phyloP scores from a whole-genome alignment of 2,329 filamentous ascomycete genomes.

The Colletotrichum tofieldiae region DNA sequence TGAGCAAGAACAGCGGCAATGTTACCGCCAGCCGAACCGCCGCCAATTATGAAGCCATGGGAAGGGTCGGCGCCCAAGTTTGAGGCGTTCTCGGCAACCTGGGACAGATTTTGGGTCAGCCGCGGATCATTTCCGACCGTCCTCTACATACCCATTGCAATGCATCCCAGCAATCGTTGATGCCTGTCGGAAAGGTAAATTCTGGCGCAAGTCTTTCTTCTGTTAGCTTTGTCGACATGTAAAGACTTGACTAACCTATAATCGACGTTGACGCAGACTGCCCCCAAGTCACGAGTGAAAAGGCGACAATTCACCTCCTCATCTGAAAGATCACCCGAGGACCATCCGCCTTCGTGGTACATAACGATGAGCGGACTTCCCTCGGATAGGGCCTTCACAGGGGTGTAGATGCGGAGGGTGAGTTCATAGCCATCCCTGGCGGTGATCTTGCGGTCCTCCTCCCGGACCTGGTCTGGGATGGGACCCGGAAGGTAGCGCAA shows the following conservation, averaged over 20 bases:
- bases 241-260: constrained; percentile 52
- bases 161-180: constrained; percentile 63
- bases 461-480: constrained; percentile 28
- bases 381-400: background rate
- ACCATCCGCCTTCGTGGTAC: constrained; percentile 38
- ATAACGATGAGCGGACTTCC: constrained; percentile 37
- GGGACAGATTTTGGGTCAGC: background rate
- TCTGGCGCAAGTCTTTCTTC: constrained; percentile 61
- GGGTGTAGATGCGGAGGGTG: constrained; percentile 21
- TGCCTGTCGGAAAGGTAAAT: constrained; percentile 61
- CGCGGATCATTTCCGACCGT: too few relatives aligned
- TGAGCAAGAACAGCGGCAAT: constrained; percentile 63
- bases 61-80: constrained; percentile 58
- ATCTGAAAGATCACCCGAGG: constrained; percentile 28
- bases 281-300: constrained; percentile 29
- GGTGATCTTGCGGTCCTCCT: constrained; percentile 29
- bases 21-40: constrained; percentile 67
- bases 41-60: constrained; percentile 64
- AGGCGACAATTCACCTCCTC: constrained; percentile 37
- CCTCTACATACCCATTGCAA: constrained; percentile 46
- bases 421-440: constrained; percentile 26
- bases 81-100: constrained; percentile 10
- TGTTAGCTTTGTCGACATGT: background rate
- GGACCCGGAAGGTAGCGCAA: constrained; percentile 30
- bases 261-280: constrained; percentile 59